Conservation (phyloP, 2,329 filamentous ascomycete genomes). For the Exophiala lecanii-corni region DNA sequence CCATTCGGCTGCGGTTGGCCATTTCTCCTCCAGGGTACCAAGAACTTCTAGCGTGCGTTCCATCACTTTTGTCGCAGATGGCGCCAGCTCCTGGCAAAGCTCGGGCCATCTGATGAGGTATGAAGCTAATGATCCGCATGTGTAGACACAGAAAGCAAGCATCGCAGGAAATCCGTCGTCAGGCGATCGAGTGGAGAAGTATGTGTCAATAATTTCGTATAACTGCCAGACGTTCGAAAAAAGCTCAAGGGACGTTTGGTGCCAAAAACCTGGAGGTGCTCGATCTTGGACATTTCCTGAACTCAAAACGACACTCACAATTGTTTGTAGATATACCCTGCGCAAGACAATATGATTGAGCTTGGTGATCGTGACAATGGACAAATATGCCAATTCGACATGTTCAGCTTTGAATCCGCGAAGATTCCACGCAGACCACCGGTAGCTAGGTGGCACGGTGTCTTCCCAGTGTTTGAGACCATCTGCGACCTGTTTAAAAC, state of each 20-base stretch:
- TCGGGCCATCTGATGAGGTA: slow-evolving; percentile 3
- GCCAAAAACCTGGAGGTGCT: slow-evolving; percentile 30
- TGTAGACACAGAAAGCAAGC: slow-evolving; percentile 39
- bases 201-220: slow-evolving; percentile 36
- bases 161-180: slow-evolving; percentile 35
- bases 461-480: slow-evolving; percentile 23
- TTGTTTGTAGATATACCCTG: slow-evolving; percentile 31
- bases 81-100: not conserved
- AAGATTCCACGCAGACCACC: slow-evolving; percentile 36
- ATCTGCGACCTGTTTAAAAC: not conserved
- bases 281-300: not conserved
- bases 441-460: slow-evolving; percentile 30
- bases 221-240: slow-evolving; percentile 35
- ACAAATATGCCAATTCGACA: slow-evolving; percentile 36
- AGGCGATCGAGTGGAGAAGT: slow-evolving; percentile 27
- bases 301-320: not conserved
- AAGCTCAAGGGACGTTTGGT: slow-evolving; percentile 30
- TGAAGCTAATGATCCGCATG: slow-evolving; percentile 37
- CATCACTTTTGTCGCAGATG: not conserved
- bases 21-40: not conserved
- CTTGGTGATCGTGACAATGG: slow-evolving; percentile 34
- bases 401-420: slow-evolving; percentile 34
- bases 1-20: not conserved
- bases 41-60: not conserved
- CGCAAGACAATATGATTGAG: slow-evolving; percentile 36